These are phyloP conservation scores for Linnemannia schmuckeri DNA, from an alignment of 192 early-diverging fungal species.

Conservation along the genomic window DNA sequence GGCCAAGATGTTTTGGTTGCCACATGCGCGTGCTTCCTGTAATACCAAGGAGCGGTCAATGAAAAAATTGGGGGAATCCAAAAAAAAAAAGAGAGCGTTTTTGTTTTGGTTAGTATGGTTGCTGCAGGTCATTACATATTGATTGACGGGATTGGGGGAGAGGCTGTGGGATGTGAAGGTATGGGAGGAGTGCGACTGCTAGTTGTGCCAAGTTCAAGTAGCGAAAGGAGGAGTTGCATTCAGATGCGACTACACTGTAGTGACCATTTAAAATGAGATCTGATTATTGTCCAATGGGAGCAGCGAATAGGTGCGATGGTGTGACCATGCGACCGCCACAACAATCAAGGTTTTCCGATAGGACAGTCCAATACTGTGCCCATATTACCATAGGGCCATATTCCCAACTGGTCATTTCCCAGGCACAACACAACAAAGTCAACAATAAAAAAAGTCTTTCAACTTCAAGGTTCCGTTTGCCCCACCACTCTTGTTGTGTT, in stretches of 20 bases:
- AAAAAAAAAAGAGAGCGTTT: slow-evolving; percentile 1
- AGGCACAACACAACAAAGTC: neutral
- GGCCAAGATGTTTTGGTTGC: slow-evolving; percentile 97
- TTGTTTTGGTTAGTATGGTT: neutral
- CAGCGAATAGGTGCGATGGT: neutral
- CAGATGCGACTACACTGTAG: neutral
- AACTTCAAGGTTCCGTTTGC: neutral
- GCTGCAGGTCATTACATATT: neutral
- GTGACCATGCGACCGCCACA: neutral
- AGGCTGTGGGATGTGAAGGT: neutral
- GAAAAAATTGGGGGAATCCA: neutral
- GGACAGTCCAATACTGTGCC: neutral
- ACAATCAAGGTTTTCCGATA: slow-evolving; percentile 30
- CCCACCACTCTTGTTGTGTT: neutral
- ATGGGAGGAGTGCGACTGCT: slow-evolving; percentile 6
- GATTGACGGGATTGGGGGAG: neutral
- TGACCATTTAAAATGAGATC: neutral
- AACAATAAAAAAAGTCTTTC: neutral
- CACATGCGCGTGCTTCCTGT: slow-evolving; percentile 87
- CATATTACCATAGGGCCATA: neutral
- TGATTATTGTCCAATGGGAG: neutral
- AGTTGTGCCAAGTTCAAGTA: neutral
- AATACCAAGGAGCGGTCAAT: neutral
- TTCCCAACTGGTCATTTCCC: neutral
- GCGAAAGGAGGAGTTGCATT: neutral